Evolutionary conservation across 371 early-diverging fungal genomes (phyloP).

Genomic region (Lichtheimia ornata): DNA sequence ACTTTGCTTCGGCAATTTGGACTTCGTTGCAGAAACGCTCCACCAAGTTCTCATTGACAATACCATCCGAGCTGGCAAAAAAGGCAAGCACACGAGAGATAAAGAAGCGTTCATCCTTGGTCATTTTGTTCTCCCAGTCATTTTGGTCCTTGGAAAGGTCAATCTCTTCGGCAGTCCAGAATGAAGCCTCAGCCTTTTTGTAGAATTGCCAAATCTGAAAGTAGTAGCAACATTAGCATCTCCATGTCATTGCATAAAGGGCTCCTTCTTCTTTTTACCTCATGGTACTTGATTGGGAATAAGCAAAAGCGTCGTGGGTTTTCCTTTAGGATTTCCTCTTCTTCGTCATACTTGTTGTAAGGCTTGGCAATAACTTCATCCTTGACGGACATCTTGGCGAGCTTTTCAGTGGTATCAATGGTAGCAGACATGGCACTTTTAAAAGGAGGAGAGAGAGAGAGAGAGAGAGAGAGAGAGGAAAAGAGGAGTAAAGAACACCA

Average conservation of each 20-base stretch:
- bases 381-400: no score
- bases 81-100: conserved; percentile 98
- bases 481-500: no score
- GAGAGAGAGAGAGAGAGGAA: no score
- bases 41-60: conserved; percentile 99
- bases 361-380: no score
- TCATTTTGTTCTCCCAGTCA: conserved; percentile 95
- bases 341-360: conserved; percentile 18
- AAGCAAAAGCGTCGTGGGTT: conserved; percentile 91
- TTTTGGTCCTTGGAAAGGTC: conserved; percentile 94
- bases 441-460: no score
- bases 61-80: conserved; percentile 99
- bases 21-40: conserved; percentile 98
- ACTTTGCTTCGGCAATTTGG: conserved; percentile 97
- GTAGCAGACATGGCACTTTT: no score
- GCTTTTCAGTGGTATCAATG: no score
- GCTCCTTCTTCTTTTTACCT: conserved; percentile 51
- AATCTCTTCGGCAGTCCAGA: conserved; percentile 99
- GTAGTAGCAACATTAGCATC: background rate
- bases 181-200: conserved; percentile 99
- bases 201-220: conserved; percentile 96
- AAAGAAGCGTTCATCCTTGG: conserved; percentile 94
- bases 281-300: conserved; percentile 96
- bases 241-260: no score
- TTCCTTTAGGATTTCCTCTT: conserved; percentile 54